Evolutionary conservation across 2,329 filamentous ascomycete genomes (phyloP).

Genomic region (Aspergillus carbonarius): DNA sequence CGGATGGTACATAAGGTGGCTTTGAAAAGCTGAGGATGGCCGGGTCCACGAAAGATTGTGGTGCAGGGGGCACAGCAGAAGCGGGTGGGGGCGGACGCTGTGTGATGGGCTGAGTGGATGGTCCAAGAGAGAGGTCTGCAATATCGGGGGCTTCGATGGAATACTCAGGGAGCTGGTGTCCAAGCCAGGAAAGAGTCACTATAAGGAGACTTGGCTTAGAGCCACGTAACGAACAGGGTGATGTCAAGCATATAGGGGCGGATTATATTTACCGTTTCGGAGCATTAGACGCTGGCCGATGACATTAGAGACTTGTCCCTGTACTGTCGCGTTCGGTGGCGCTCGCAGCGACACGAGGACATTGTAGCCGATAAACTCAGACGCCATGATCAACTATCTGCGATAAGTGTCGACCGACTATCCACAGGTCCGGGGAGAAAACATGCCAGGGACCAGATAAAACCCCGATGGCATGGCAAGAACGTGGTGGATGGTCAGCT

Average conservation of each 20-base stretch:
- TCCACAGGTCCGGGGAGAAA: not conserved
- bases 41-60: slow-evolving; percentile 68
- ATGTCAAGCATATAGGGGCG: not conserved
- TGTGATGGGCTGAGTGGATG: slow-evolving; percentile 15
- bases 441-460: slow-evolving; percentile 7
- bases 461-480: not conserved
- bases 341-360: slow-evolving; percentile 71
- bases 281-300: slow-evolving; percentile 68
- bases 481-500: slow-evolving; percentile 15
- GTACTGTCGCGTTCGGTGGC: slow-evolving; percentile 63
- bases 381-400: slow-evolving; percentile 55
- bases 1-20: slow-evolving; percentile 20
- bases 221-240: slow-evolving; percentile 10
- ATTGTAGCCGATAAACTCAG: slow-evolving; percentile 71
- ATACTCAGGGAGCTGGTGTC: slow-evolving; percentile 54
- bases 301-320: slow-evolving; percentile 70
- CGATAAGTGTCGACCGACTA: not conserved
- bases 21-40: slow-evolving; percentile 71
- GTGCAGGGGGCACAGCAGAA: slow-evolving; percentile 31
- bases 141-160: slow-evolving; percentile 59
- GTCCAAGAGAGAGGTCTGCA: slow-evolving; percentile 50
- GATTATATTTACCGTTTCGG: slow-evolving; percentile 61
- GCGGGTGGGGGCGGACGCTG: slow-evolving; percentile 19
- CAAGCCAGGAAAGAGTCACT: slow-evolving; percentile 52
- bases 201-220: slow-evolving; percentile 28